Conservation (phyloP, 1,139 yeast genomes). For the Candida freyschussii region DNA sequence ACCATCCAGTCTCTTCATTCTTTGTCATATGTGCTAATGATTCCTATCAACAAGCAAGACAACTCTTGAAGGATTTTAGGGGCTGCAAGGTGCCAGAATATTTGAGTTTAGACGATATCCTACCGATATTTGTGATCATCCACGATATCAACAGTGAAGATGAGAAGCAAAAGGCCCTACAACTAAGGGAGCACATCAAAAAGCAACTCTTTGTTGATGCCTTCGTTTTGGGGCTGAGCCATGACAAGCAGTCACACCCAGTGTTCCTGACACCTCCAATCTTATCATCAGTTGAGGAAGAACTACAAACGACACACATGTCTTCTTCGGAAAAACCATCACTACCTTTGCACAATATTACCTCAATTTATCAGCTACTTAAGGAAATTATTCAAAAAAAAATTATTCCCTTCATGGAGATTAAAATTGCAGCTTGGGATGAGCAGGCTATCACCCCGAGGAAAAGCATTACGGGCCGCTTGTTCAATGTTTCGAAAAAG, state of each 20-base stretch:
- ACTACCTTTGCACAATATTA: conserved; percentile 31
- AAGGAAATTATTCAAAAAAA: conserved; percentile 52
- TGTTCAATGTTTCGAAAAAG: conserved; percentile 63
- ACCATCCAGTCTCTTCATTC: conserved; percentile 82
- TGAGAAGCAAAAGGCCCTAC: conserved; percentile 27
- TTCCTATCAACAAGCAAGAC: conserved; percentile 48
- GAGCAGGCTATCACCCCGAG: conserved; percentile 68
- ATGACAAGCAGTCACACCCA: conserved; percentile 16
- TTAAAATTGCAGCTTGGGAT: conserved; percentile 70
- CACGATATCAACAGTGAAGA: conserved; percentile 26
- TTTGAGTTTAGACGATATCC: conserved; percentile 53
- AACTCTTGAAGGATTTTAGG: conserved; percentile 44
- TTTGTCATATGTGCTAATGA: conserved; percentile 43
- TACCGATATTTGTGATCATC: conserved; percentile 38
- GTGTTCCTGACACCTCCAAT: conserved; percentile 33
- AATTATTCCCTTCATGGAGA: conserved; percentile 76
- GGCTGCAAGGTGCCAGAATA: conserved; percentile 48
- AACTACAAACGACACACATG: conserved; percentile 34
- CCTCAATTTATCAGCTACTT: conserved; percentile 39
- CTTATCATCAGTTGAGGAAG: conserved; percentile 49
- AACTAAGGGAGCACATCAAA: conserved; percentile 31
- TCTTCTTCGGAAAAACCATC: conserved; percentile 8
- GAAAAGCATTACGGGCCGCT: conserved; percentile 66
- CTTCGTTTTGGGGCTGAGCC: conserved; percentile 28
- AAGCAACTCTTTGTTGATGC: conserved; percentile 34